A percentile compares a stretch with the other conserved stretches of the same genome.
Conservation (phyloP, 2,329 filamentous ascomycete species). For the Magnaporthiopsis rhizophila region DNA sequence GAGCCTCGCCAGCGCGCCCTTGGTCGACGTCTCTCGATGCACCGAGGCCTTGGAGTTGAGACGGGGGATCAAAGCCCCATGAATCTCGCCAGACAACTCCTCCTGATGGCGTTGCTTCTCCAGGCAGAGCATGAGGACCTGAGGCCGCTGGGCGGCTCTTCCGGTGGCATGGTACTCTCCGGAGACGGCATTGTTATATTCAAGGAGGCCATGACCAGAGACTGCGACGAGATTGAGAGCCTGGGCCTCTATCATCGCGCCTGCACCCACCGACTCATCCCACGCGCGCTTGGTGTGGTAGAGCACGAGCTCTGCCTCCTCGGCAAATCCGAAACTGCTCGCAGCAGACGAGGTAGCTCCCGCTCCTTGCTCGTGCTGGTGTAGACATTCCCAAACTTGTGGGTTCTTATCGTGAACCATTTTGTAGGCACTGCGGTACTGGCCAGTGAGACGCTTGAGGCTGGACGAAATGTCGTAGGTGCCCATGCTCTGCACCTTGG, state of each 20-base stretch:
- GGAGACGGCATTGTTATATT: too few species aligned
- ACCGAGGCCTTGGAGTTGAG: neutral
- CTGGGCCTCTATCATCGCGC: too few species aligned
- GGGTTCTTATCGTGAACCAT: constrained; percentile 12
- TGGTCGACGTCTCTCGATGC: constrained; percentile 9
- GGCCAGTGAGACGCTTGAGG: constrained; percentile 4
- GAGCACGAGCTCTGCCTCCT: constrained; percentile 8
- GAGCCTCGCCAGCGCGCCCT: constrained; percentile 13
- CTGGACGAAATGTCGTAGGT: neutral
- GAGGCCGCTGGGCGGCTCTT: too few species aligned
- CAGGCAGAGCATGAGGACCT: constrained; percentile 19
- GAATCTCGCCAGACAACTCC: constrained; percentile 29
- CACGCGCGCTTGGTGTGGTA: constrained; percentile 11
- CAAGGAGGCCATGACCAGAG: too few species aligned
- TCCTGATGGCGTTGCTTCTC: constrained; percentile 21
- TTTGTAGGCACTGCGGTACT: constrained; percentile 13
- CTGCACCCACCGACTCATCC: constrained; percentile 13
- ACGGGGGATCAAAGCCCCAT: neutral
- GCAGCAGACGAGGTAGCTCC: neutral
- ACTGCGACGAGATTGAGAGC: too few species aligned
- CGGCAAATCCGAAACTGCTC: constrained; percentile 3
- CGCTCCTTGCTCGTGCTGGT: constrained; percentile 8
- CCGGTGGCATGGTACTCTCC: too few species aligned
- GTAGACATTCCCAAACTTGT: constrained; percentile 12
- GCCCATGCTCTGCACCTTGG: neutral